These are phyloP conservation scores for Epichloe typhina DNA, from an alignment of 2,329 filamentous ascomycete species.

Conservation along the genomic window DNA sequence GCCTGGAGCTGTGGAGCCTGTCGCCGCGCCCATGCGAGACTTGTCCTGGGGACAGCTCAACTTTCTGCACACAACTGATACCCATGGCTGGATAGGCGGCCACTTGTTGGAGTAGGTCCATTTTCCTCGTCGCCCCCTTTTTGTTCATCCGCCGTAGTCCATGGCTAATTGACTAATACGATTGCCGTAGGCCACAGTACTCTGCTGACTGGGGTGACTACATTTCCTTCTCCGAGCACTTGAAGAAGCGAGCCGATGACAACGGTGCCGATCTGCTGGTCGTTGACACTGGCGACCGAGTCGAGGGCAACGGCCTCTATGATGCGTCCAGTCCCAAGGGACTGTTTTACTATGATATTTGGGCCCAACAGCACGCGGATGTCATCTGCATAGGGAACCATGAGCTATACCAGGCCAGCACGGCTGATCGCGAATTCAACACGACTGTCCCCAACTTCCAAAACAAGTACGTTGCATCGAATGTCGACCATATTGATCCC, in stretches of 20 bases:
- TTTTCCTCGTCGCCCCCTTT: not conserved
- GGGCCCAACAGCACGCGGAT: constrained; percentile 71
- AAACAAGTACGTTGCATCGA: constrained; percentile 75
- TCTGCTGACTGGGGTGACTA: constrained; percentile 98
- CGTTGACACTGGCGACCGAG: constrained; percentile 86
- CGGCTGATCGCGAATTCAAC: constrained; percentile 64
- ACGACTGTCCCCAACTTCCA: constrained; percentile 74
- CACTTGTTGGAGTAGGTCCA: constrained; percentile 70
- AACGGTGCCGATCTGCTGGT: constrained; percentile 75
- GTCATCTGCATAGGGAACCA: constrained; percentile 84
- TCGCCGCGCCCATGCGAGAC: constrained; percentile 69
- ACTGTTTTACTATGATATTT: constrained; percentile 76
- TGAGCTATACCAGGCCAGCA: constrained; percentile 75
- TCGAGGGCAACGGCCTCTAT: constrained; percentile 91
- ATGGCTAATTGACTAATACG: not conserved
- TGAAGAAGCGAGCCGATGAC: constrained; percentile 65
- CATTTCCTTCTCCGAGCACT: constrained; percentile 76
- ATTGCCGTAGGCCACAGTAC: constrained; percentile 56
- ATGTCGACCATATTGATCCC: constrained; percentile 75
- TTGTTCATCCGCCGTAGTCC: not conserved
- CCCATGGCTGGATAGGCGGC: constrained; percentile 89
- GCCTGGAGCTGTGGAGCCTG: constrained; percentile 64
- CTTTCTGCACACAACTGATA: constrained; percentile 93
- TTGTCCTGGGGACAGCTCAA: constrained; percentile 91
- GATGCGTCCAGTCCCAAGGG: constrained; percentile 83